Conservation (phyloP, 2,329 filamentous ascomycete species). For the Trichoderma koningiopsis region DNA sequence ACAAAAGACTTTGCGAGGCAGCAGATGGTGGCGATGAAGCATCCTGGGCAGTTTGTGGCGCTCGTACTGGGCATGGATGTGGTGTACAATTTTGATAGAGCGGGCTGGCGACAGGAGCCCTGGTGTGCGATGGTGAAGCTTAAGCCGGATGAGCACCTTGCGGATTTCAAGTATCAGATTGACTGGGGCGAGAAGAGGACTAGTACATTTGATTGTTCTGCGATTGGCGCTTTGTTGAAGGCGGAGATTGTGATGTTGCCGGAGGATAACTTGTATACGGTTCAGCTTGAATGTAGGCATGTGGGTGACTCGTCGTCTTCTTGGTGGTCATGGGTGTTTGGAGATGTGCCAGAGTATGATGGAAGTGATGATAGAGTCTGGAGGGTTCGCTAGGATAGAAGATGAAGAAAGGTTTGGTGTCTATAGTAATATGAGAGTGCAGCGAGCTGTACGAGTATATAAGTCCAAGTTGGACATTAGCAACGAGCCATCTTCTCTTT, state of each 20-base stretch:
- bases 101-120: neutral
- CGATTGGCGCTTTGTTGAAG: neutral
- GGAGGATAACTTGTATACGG: neutral
- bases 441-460: neutral
- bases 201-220: neutral
- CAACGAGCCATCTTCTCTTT: neutral
- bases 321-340: neutral
- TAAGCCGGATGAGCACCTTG: neutral
- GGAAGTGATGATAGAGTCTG: neutral
- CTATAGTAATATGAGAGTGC: neutral
- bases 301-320: neutral
- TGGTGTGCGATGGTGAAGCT: neutral
- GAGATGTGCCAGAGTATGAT: neutral
- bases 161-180: neutral
- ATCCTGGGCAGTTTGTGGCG: neutral
- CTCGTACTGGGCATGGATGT: neutral
- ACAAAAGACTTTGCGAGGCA: neutral
- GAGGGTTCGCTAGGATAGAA: neutral
- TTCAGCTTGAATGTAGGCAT: neutral
- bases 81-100: neutral
- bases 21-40: neutral
- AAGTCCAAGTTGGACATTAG: neutral
- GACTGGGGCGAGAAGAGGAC: neutral
- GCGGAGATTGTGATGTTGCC: slow-evolving; percentile 1
- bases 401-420: neutral